These are phyloP conservation scores for Fusarium piperis DNA, from an alignment of 2,329 filamentous ascomycete species.

Conservation along the genomic window DNA sequence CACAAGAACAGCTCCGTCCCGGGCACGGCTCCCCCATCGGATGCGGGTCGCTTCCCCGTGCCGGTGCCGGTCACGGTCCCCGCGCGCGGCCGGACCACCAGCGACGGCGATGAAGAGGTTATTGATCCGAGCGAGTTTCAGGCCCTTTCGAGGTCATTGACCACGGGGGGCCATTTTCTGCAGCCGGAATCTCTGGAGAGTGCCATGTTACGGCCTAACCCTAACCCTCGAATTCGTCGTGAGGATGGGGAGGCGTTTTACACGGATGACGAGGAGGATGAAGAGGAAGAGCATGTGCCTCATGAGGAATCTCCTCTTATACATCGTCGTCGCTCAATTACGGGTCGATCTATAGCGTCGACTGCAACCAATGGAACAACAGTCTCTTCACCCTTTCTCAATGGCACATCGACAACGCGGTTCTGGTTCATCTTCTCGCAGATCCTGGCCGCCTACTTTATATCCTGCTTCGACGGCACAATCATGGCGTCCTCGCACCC, in stretches of 20 bases:
- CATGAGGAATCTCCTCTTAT: slow-evolving; percentile 44
- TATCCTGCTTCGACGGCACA: slow-evolving; percentile 77
- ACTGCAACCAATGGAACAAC: slow-evolving; percentile 11
- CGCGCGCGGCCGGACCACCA: slow-evolving; percentile 13
- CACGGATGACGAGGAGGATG: slow-evolving; percentile 19
- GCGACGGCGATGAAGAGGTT: slow-evolving; percentile 9
- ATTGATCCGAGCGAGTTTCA: slow-evolving; percentile 39
- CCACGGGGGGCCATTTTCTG: slow-evolving; percentile 50
- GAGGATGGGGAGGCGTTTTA: slow-evolving; percentile 15
- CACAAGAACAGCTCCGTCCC: not conserved
- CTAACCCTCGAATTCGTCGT: slow-evolving; percentile 27
- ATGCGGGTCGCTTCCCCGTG: slow-evolving; percentile 7
- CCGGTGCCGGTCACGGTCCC: slow-evolving; percentile 34
- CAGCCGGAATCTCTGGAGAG: slow-evolving; percentile 55
- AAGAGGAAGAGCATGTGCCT: slow-evolving; percentile 13
- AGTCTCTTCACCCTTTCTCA: slow-evolving; percentile 50
- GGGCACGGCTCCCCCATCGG: slow-evolving; percentile 7
- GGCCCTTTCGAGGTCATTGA: slow-evolving; percentile 52
- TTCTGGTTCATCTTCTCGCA: slow-evolving; percentile 73
- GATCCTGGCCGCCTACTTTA: slow-evolving; percentile 66
- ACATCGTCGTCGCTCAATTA: slow-evolving; percentile 21
- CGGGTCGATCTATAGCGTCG: slow-evolving; percentile 26
- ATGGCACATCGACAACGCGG: slow-evolving; percentile 56
- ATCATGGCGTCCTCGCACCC: slow-evolving; percentile 86
- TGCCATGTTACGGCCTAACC: slow-evolving; percentile 49